phyloP scores from a whole-genome alignment of 257 asterid genomes.

The Lycium ferocissimum region DNA sequence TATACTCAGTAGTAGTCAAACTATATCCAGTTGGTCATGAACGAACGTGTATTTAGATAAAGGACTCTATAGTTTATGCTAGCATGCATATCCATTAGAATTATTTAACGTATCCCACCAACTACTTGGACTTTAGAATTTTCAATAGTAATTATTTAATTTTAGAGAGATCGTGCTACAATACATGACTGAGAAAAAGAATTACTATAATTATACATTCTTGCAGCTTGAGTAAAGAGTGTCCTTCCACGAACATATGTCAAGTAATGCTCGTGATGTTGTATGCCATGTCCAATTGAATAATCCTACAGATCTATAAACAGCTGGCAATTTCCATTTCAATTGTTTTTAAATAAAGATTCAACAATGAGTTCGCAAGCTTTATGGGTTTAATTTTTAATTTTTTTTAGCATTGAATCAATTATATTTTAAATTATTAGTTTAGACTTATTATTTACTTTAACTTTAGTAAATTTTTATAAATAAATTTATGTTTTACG shows the following conservation, averaged over 20 bases:
- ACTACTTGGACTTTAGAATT: neutral
- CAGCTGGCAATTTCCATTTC: slow-evolving; percentile 20
- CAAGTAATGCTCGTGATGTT: slow-evolving; percentile 39
- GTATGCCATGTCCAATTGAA: slow-evolving; percentile 34
- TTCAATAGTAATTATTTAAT: neutral
- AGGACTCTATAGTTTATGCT: neutral
- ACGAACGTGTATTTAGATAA: neutral
- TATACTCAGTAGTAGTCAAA: neutral
- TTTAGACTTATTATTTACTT: too few species aligned
- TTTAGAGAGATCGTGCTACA: slow-evolving; percentile 22
- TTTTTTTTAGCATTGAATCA: too few species aligned
- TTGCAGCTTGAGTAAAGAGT: slow-evolving; percentile 15
- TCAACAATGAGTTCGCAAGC: neutral
- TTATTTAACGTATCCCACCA: neutral
- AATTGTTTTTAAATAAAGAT: neutral
- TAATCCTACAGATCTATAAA: slow-evolving; percentile 22
- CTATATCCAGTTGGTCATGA: neutral
- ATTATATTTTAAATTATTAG: too few species aligned
- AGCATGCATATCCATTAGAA: neutral
- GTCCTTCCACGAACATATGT: slow-evolving; percentile 47
- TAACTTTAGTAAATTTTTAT: too few species aligned
- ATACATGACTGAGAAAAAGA: neutral
- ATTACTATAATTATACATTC: neutral
- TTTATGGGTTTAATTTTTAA: too few species aligned
- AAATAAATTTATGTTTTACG: too few species aligned